Evolutionary conservation across 2,329 filamentous ascomycete genomes (phyloP), one percentile per base, ranked within the genome.

Genomic region (Monilinia aucupariae): DNA sequence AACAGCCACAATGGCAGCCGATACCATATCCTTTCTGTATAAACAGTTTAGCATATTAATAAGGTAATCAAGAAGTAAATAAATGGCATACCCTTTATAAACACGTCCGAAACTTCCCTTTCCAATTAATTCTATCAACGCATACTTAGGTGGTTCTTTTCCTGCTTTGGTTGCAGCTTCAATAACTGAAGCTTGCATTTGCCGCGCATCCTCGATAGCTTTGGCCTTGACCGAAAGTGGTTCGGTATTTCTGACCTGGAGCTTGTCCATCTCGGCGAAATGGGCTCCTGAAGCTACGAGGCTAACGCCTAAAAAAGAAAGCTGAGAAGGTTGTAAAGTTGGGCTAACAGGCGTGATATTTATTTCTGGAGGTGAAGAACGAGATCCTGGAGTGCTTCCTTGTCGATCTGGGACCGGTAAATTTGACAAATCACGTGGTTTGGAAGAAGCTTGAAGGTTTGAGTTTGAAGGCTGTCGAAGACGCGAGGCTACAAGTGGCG

Each of bases 81-180:
- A 22, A 22, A 12, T 37, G 27, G 68, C 68, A 65, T 69, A 73
- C 73, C 67, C 86, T 74, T 89, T 90, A 76, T 89, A 91, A 20
- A 91, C 88, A 43, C 87, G 82, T 2, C 88, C 88, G 72, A 88
- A 91, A 65, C 84, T 85, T 50, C 88, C 88, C 72, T 91, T 91
- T 62, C 88, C 88, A 68, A 90, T 90, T 62, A 91, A 78, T 74
- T 91, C 88, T 15, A 82, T 79, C 43, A 91, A 84, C n/a, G 81
- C 80, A 68, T 90, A 91, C 17, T 80, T 81, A 1, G 88, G 88
- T 5, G 82, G 78, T 32, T 84, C 80, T 64, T 85, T 83, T 47
- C 84, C 83, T 39, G 78, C 76, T 63, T 83, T 84, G 62, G 79
- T 79, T 67, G 85, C 86, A 64, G 84, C 79, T 67, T 89, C 85